Conservation (phyloP, 352 stramenopile species). For the Globisporangium orthogonon region DNA sequence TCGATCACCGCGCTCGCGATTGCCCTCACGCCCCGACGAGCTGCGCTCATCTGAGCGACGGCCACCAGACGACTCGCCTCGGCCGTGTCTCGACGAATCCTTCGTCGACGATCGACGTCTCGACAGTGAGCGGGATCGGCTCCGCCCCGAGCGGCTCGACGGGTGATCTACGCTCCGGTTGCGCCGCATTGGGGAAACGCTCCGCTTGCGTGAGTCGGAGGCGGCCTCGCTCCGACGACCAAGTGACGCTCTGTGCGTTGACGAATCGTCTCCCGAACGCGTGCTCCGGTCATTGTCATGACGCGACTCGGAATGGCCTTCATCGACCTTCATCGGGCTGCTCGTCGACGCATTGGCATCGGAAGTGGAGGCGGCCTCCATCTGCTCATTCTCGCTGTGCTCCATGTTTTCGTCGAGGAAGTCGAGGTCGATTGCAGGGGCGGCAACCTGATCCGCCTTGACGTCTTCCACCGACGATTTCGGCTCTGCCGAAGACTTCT, state of each 20-base stretch:
- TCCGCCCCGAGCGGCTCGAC: slow-evolving; percentile 10
- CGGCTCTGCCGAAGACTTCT: slow-evolving; percentile 7
- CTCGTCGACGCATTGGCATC: not conserved
- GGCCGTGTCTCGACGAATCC: slow-evolving; percentile 24
- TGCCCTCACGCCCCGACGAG: slow-evolving; percentile 8
- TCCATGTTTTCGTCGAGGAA: slow-evolving; percentile 62
- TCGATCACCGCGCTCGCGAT: slow-evolving; percentile 8
- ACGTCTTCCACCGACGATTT: slow-evolving; percentile 53
- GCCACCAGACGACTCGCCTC: slow-evolving; percentile 13
- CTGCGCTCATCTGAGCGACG: slow-evolving; percentile 13
- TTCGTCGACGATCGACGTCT: slow-evolving; percentile 28
- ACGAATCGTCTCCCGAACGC: slow-evolving; percentile 1
- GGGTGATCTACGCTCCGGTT: slow-evolving; percentile 14
- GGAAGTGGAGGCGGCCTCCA: not conserved
- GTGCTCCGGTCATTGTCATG: slow-evolving; percentile 1
- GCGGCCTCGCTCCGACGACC: not conserved
- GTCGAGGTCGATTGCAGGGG: slow-evolving; percentile 79
- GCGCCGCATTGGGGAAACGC: slow-evolving; percentile 1
- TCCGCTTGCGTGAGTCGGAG: slow-evolving; percentile 5
- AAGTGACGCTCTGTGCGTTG: not conserved
- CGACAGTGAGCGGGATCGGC: slow-evolving; percentile 29
- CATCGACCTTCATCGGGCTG: not conserved
- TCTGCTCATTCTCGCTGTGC: slow-evolving; percentile 25
- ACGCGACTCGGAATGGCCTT: not conserved
- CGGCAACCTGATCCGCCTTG: slow-evolving; percentile 69